Percentiles rank a stretch among this genome's conserved stretches.
Evolutionary conservation across 768 basidiomycete species (phyloP).

Genomic region (Naganishia kalamii): DNA sequence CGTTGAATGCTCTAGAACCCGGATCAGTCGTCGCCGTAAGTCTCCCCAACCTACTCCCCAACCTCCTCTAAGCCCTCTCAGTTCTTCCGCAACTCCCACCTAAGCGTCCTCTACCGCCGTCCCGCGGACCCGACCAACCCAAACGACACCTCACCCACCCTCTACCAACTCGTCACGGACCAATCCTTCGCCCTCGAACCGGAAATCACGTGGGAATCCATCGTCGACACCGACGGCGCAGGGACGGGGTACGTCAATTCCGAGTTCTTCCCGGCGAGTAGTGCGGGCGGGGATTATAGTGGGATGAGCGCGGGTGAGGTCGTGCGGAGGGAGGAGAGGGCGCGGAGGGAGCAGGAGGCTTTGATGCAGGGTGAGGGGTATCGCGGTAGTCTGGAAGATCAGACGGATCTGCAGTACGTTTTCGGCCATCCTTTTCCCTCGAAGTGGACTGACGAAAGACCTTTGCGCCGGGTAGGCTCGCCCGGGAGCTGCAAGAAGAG

Average conservation of each 20-base stretch:
- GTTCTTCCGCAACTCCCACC: constrained; percentile 82
- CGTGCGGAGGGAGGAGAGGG: constrained; percentile 47
- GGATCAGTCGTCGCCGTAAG: constrained; percentile 61
- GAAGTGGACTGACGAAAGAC: constrained; percentile 27
- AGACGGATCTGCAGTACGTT: constrained; percentile 8
- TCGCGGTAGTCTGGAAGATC: constrained; percentile 54
- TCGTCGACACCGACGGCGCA: constrained; percentile 79
- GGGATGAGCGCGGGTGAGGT: constrained; percentile 34
- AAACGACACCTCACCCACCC: constrained; percentile 47
- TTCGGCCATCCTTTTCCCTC: constrained; percentile 45
- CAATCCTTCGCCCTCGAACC: constrained; percentile 69
- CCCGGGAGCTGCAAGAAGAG: constrained; percentile 69
- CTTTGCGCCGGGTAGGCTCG: constrained; percentile 52
- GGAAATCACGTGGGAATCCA: constrained; percentile 79
- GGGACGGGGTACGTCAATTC: constrained; percentile 72
- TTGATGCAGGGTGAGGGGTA: constrained; percentile 17
- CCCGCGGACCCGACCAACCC: background rate
- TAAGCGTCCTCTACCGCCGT: constrained; percentile 68
- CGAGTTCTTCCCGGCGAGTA: constrained; percentile 58
- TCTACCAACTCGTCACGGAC: constrained; percentile 83
- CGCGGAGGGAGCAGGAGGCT: constrained; percentile 46
- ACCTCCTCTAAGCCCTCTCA: background rate
- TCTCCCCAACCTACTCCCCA: background rate
- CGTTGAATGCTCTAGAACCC: constrained; percentile 53
- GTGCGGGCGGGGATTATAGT: constrained; percentile 63